These are phyloP conservation scores for Casuarina cunninghamiana DNA, from an alignment of 306 rosid genomes.

Conservation along the genomic window DNA sequence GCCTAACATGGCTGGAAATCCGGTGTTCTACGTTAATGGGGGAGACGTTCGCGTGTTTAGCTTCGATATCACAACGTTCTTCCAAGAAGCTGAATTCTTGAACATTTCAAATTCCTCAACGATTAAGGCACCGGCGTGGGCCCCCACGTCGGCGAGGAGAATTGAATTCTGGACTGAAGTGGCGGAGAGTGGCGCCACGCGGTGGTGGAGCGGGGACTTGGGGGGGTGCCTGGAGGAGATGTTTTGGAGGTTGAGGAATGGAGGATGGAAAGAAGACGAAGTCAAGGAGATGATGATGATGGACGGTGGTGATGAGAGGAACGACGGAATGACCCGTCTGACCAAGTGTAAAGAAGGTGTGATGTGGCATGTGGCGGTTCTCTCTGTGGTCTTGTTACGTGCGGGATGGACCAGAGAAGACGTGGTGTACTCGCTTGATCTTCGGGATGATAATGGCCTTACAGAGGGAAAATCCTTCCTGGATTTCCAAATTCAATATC, in stretches of 20 bases:
- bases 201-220: conserved; percentile 42
- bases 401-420: conserved; percentile 93
- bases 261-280: conserved; percentile 91
- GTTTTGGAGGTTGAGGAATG: conserved; percentile 57
- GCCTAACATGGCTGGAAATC: conserved; percentile 63
- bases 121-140: conserved; percentile 62
- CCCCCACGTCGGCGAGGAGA: conserved; percentile 48
- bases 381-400: conserved; percentile 51
- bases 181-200: conserved; percentile 31
- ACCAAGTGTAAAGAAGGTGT: conserved; percentile 20
- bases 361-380: conserved; percentile 42
- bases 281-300: conserved; percentile 73
- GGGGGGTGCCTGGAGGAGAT: conserved; percentile 55
- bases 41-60: conserved; percentile 48
- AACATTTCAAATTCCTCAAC: conserved; percentile 3
- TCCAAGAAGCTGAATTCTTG: conserved; percentile 42
- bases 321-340: background rate
- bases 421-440: conserved; percentile 65
- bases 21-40: conserved; percentile 52
- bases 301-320: conserved; percentile 30
- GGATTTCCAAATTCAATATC: background rate
- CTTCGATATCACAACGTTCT: conserved; percentile 60
- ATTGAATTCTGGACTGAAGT: conserved; percentile 70
- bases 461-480: conserved; percentile 3
- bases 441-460: conserved; percentile 17